Base-by-base conservation (phyloP, 306 rosid species). In the Vigna reflexopilosa region DNA sequence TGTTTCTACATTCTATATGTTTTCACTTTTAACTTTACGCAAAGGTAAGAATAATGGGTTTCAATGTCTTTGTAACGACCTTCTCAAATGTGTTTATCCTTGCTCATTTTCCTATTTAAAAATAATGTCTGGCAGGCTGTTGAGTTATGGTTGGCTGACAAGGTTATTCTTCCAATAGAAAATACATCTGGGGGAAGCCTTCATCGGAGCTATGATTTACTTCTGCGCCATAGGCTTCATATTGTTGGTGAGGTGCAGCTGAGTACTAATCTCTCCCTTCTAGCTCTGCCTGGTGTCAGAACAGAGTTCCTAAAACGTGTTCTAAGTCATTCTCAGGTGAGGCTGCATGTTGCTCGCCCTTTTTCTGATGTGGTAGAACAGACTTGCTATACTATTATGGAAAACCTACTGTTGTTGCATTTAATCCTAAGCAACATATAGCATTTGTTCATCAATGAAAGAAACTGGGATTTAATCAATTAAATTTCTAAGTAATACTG, bases 231-330 rank as follows among this genome's bases (percentile, higher is more conserved):
- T 82, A 87, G 96, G 86, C 90, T 91, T 54, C 90, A 91, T 79
- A 91, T 91, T 75, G 91, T 91, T n/a, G 93, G 92, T 50, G 93
- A 89, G 81, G 92, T 89, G 85, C 89, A 89, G 84, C 74, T 89
- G 83, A 83, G 87, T 58, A 74, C 81, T 68, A 82, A 88, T 40
- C 87, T 84, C 78, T 89, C 86, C 74, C 97, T 91, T 80, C 84
- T 91, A 24, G 96, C 91, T 64, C 85, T 89, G 12, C 93, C 93
- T 48, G 96, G 92, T 55, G 80, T 83, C 74, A 83, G 84, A 89
- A 70, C 70, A 30, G 90, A 91, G 77, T 68, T 77, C 67, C 77
- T 89, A 80, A 90, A 76, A 70, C 93, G 89, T 6, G 93, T 91
- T 83, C 63, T 89, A 73, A 91, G 96, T 40, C 93, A 91, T 81